phyloP scores from a whole-genome alignment of 192 early-diverging fungal genomes.

The Oehlia diaphana region DNA sequence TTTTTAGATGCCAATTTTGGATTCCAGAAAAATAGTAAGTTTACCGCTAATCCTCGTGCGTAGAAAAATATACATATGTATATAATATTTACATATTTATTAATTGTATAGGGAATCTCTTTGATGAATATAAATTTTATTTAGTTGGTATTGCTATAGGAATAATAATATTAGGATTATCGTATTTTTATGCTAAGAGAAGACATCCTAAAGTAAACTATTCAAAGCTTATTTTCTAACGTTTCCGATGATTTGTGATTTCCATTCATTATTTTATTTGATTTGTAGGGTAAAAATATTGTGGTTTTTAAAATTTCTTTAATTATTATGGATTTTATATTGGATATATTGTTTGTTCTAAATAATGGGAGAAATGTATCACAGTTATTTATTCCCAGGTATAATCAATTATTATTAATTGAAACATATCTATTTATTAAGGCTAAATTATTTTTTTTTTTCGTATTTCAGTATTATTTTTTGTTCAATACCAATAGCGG shows the following conservation, averaged over 20 bases:
- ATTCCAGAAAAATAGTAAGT: not conserved
- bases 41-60: no score
- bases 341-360: not conserved
- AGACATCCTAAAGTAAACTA: not conserved
- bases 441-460: not conserved
- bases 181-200: not conserved
- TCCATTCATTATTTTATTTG: not conserved
- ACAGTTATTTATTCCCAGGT: conserved; percentile 1
- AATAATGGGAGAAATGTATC: not conserved
- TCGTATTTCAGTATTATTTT: not conserved
- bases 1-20: not conserved
- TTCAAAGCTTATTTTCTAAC: not conserved
- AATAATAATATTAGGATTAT: not conserved
- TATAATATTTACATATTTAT: not conserved
- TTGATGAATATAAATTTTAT: not conserved
- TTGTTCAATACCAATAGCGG: not conserved
- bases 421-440: not conserved
- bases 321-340: not conserved
- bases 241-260: not conserved
- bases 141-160: not conserved
- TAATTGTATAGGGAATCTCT: not conserved
- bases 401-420: no score
- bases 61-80: no score
- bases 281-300: not conserved
- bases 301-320: not conserved